Conservation (phyloP, 1,139 yeast genomes). For the Yamadazyma aaseri region DNA sequence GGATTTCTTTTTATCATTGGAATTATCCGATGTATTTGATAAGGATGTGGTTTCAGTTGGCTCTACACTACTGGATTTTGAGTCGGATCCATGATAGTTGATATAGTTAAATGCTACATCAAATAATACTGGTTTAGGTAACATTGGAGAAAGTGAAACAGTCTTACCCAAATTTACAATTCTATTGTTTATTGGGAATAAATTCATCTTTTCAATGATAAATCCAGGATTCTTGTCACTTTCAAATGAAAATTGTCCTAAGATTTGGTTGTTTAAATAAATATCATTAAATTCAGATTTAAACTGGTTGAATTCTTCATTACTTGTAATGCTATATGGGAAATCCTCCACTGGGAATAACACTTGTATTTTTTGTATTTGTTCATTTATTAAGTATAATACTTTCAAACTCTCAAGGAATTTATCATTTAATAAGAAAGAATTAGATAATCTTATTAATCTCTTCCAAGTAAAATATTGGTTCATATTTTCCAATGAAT, state of each 20-base stretch:
- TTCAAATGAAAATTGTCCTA: conserved; percentile 45
- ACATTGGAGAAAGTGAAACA: conserved; percentile 50
- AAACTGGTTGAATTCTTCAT: conserved; percentile 31
- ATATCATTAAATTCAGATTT: conserved; percentile 25
- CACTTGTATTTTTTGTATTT: conserved; percentile 16
- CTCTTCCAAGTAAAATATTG: conserved; percentile 48
- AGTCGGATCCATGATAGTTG: conserved; percentile 32
- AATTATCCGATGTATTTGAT: conserved; percentile 8
- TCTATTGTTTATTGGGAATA: conserved; percentile 39
- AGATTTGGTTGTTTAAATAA: conserved; percentile 44
- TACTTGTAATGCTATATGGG: conserved; percentile 39
- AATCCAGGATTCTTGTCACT: conserved; percentile 17
- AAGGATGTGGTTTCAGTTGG: conserved; percentile 3
- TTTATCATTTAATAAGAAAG: conserved; percentile 46
- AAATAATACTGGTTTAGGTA: conserved; percentile 84
- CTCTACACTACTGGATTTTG: conserved; percentile 13
- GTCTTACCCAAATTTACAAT: conserved; percentile 49
- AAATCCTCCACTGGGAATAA: conserved; percentile 30
- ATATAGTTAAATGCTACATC: conserved; percentile 87
- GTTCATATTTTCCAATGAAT: conserved; percentile 51
- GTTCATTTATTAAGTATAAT: conserved; percentile 32
- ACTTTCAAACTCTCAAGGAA: conserved; percentile 58
- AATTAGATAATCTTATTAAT: conserved; percentile 45
- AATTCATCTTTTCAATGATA: conserved; percentile 51
- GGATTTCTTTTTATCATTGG: conserved; percentile 27